Base-by-base conservation (phyloP, 148 eudicot genomes). In the Salicornia ramosissima region DNA sequence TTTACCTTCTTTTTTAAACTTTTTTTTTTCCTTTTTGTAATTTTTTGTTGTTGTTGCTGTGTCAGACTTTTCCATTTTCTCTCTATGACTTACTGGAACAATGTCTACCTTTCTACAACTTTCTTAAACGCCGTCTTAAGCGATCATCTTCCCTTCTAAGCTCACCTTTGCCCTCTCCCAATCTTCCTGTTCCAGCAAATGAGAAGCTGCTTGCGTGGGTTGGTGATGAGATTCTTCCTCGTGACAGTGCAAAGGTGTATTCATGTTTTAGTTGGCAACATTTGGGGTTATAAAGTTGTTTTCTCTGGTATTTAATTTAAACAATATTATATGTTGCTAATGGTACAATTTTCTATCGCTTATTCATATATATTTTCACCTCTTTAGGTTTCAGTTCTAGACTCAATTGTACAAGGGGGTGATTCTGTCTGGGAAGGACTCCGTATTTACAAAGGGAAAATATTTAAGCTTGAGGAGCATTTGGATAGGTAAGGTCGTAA, bases 381-480 rank as follows among this genome's bases (percentile, higher is more conserved):
- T 46, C 39, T 59, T 69, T 54, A 94, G 99, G 97, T 94, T 72
- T 94, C 99, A 58, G 96, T 94, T 25, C 79, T 94, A 75, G 99
- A 94, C 86, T 94, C 99, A n/a, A 86, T 94, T 63, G 99, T 94
- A 67, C 99, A 94, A 94, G 99, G 99, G 62, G 99, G 99, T 69
- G 99, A 94, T 81, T 92, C 87, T 59, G 99, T 86, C 51, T 91
- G 99, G 99, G 99, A 94, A 79, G 99, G 99, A 14, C 99, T 94
- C 64, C 85, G 99, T 12, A 69, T 94, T 50, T 94, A 94, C 72
- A 54, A 82, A 40, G 97, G 99, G 52, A 94, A 83, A 77, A 68
- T 91, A 69, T 94, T 94, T 71, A 94, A 91, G 86, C 90, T 94
- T 65, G 96, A 94, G 80, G 99, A 90, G 79, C 99, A 94, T 83